A percentile compares a stretch with the other conserved stretches of the same genome.
Evolutionary conservation across 257 asterid species (phyloP).

Genomic region (Petunia axillaris): DNA sequence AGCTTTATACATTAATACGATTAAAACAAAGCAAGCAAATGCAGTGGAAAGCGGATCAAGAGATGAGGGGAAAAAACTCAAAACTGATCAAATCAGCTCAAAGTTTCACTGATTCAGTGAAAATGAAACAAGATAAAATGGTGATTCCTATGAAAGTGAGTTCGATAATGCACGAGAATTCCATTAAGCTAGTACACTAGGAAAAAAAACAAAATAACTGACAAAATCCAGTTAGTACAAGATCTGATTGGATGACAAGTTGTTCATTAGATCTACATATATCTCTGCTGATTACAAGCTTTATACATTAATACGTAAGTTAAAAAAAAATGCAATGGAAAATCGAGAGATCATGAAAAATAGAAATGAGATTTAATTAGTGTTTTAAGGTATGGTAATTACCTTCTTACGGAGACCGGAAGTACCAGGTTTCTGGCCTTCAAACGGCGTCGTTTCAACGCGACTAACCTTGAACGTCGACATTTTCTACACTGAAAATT

Average conservation of each 20-base stretch:
- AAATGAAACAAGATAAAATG: not conserved
- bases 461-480: slow-evolving; percentile 65
- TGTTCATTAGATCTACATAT: too few relatives aligned
- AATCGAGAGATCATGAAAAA: not conserved
- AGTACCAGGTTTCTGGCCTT: slow-evolving; percentile 98
- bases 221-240: too few relatives aligned
- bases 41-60: not conserved
- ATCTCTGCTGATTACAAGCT: too few relatives aligned
- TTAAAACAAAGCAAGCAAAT: not conserved
- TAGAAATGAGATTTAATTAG: not conserved
- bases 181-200: too few relatives aligned
- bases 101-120: not conserved
- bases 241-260: too few relatives aligned
- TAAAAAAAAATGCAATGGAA: not conserved
- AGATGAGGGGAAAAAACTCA: not conserved
- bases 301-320: too few relatives aligned
- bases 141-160: too few relatives aligned
- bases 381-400: not conserved
- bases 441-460: slow-evolving; percentile 73
- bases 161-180: too few relatives aligned
- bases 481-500: slow-evolving; percentile 47
- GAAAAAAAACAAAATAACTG: too few relatives aligned
- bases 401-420: slow-evolving; percentile 97
- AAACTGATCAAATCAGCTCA: not conserved
- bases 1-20: not conserved